These are phyloP conservation scores for Aspergillus homomorphus DNA, from an alignment of 495 filamentous ascomycete species.

Conservation along the genomic window DNA sequence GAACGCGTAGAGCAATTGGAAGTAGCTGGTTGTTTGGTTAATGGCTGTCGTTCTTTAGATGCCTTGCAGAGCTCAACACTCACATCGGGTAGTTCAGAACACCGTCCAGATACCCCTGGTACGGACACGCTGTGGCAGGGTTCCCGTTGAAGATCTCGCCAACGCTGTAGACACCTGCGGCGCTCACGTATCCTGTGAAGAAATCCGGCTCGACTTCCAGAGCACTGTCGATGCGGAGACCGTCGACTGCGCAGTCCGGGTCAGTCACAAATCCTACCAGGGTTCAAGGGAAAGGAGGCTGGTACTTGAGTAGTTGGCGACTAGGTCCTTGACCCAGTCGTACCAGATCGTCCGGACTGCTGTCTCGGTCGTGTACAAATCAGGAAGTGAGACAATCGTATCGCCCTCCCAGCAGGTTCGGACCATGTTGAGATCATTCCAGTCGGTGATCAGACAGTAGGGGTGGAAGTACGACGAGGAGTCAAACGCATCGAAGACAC, in stretches of 20 bases:
- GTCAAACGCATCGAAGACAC: conserved; percentile 63
- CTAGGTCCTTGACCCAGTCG: conserved; percentile 56
- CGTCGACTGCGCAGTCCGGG: conserved; percentile 55
- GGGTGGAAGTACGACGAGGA: conserved; percentile 61
- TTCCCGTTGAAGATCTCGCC: conserved; percentile 69
- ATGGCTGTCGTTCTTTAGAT: neutral
- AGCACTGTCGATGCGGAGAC: conserved; percentile 74
- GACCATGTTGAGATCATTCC: conserved; percentile 50
- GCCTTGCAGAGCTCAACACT: neutral
- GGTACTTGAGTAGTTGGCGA: conserved; percentile 57
- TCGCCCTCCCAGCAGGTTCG: conserved; percentile 65
- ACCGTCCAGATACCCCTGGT: conserved; percentile 58
- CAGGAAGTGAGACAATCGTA: conserved; percentile 59
- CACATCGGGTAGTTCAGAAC: conserved; percentile 63
- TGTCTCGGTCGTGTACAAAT: conserved; percentile 62
- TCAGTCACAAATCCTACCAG: neutral
- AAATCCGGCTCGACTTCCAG: conserved; percentile 70
- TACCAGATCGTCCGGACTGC: conserved; percentile 58
- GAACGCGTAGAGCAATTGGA: conserved; percentile 62
- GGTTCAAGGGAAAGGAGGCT: neutral
- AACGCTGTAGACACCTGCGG: conserved; percentile 67
- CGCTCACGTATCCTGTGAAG: conserved; percentile 59
- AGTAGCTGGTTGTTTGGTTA: conserved; percentile 35
- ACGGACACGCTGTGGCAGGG: conserved; percentile 57
- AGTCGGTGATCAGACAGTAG: conserved; percentile 62